Evolutionary conservation across 2,329 filamentous ascomycete genomes (phyloP).

Genomic region (Claviceps quebecensis): DNA sequence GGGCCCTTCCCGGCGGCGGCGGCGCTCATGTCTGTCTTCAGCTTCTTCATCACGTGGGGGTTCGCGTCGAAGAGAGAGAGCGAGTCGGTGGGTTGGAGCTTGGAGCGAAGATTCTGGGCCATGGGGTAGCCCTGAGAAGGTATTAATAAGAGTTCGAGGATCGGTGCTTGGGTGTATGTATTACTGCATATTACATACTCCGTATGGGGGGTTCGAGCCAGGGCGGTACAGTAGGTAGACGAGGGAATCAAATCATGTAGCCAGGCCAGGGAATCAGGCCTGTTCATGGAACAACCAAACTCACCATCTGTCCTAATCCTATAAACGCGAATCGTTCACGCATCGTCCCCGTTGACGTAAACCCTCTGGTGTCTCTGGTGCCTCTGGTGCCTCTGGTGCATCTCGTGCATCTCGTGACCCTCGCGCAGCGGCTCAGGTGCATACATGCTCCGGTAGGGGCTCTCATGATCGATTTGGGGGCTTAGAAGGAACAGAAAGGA

Average conservation of each 20-base stretch:
- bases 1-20: conserved; percentile 30
- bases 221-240: neutral
- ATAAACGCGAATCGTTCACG: conserved; percentile 44
- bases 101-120: conserved; percentile 47
- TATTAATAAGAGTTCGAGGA: no score
- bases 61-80: conserved; percentile 45
- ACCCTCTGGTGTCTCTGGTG: conserved; percentile 30
- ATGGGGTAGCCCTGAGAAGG: conserved; percentile 42
- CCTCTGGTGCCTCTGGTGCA: conserved; percentile 20
- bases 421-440: no score
- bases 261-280: no score
- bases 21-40: conserved; percentile 33
- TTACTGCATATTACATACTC: no score
- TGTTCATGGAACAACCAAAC: conserved; percentile 7
- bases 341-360: conserved; percentile 32
- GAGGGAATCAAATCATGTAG: neutral
- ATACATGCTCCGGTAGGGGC: conserved; percentile 9
- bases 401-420: no score
- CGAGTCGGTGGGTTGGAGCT: conserved; percentile 35
- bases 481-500: neutral
- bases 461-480: conserved; percentile 8
- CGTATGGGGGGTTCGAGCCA: no score
- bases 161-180: no score
- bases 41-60: conserved; percentile 28
- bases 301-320: conserved; percentile 47